Evolutionary conservation across 495 filamentous ascomycete genomes (phyloP), one percentile per base, ranked within the genome.

Genomic region (Haplographium delicatum): DNA sequence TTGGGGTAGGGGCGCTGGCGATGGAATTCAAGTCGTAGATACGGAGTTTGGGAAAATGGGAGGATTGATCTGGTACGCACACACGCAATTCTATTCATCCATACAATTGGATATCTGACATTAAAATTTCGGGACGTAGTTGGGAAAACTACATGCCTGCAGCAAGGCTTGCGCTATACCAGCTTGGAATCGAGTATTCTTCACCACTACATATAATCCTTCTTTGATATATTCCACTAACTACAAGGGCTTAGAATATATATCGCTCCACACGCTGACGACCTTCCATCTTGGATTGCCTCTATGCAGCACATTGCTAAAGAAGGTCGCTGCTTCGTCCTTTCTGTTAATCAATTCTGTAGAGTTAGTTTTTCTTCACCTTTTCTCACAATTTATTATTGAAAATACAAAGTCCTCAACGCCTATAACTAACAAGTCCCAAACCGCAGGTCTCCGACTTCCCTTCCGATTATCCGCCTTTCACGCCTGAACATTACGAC

Each of bases 71-170:
- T 71, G 68, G 66, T 69, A 42, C 53, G n/a, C n/a, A n/a, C n/a
- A n/a, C n/a, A n/a, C n/a, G n/a, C n/a, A n/a, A 58, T 23, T 28
- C 3, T 31, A 27, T 39, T 48, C 15, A 25, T 31, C 27, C 20
- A 11, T 25, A 18, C 42, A 22, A 16, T 16, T 30, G 25, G 30
- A 13, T n/a, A 7, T n/a, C 3, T 44, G 20, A 47, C 13, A 16
- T 15, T 47, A 22, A 33, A 26, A 9, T n/a, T n/a, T n/a, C n/a
- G 22, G 10, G 26, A 1, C 19, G 16, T 34, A 69, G 66, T 46
- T 71, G 68, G 68, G 68, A 69, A 51, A 71, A 71, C 44, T 71
- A 71, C 35, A 71, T 71, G 68, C 68, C 68, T 4, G 67, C 65
- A 7, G 67, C 68, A 10, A 57, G 68, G 11, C 53, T 71, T 54